Evolutionary conservation across 2,329 filamentous ascomycete genomes (phyloP).

Genomic region (Emericellopsis atlantica): DNA sequence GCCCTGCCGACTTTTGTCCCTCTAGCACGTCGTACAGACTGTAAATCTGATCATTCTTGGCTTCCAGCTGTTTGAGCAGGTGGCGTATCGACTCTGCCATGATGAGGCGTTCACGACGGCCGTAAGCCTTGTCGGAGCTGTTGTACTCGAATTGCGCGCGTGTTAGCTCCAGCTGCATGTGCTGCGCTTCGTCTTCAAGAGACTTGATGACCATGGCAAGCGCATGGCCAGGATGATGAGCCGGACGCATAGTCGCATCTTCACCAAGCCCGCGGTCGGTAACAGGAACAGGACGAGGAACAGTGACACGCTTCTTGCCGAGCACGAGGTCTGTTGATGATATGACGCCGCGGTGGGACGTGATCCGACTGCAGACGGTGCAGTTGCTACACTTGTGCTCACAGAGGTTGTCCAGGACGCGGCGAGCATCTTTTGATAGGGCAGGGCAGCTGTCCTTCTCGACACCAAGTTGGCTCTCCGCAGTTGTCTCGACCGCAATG

Average conservation of each 20-base stretch:
- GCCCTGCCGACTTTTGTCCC: constrained; percentile 56
- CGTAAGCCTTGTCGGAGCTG: constrained; percentile 51
- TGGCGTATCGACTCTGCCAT: constrained; percentile 49
- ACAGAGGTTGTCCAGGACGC: constrained; percentile 39
- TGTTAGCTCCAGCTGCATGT: constrained; percentile 60
- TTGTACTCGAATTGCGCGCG: constrained; percentile 51
- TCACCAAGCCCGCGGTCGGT: constrained; percentile 44
- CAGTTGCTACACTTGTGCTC: constrained; percentile 44
- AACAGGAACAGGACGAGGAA: constrained; percentile 53
- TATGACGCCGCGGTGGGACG: constrained; percentile 25
- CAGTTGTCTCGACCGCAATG: neutral
- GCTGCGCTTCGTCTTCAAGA: constrained; percentile 65
- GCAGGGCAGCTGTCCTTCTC: constrained; percentile 24
- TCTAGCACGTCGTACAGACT: constrained; percentile 73
- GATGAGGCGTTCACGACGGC: constrained; percentile 49
- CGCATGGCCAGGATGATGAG: constrained; percentile 57
- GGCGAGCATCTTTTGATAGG: constrained; percentile 37
- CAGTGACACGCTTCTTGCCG: constrained; percentile 46
- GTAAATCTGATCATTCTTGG: constrained; percentile 71
- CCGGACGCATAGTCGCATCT: constrained; percentile 48
- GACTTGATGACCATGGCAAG: constrained; percentile 76
- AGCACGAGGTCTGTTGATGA: constrained; percentile 22
- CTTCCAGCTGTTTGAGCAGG: constrained; percentile 51
- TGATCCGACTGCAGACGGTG: constrained; percentile 42
- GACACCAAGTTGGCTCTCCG: constrained; percentile 9